Conservation (phyloP, 2,329 filamentous ascomycete species). For the Trichocomaceae sp. region DNA sequence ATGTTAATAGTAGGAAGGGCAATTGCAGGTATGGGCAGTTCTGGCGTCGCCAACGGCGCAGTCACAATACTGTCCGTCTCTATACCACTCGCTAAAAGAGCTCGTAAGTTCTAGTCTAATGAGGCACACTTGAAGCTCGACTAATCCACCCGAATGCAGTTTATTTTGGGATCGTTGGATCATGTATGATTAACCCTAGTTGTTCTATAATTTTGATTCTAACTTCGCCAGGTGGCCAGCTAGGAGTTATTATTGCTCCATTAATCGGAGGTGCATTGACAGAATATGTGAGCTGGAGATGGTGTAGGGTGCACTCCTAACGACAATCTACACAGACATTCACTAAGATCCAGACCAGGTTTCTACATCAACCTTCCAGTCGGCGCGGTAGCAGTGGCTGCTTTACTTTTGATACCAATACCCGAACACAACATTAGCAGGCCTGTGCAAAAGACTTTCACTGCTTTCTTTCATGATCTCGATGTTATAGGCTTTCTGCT, state of each 20-base stretch:
- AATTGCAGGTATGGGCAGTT: slow-evolving; percentile 20
- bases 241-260: slow-evolving; percentile 22
- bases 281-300: slow-evolving; percentile 29
- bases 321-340: not conserved
- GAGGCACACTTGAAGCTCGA: not conserved
- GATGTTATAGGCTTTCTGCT: slow-evolving; percentile 32
- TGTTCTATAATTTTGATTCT: not conserved
- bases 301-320: slow-evolving; percentile 24
- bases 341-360: slow-evolving; percentile 15
- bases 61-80: slow-evolving; percentile 17
- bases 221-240: slow-evolving; percentile 15
- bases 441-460: slow-evolving; percentile 18
- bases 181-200: not conserved
- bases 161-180: slow-evolving; percentile 1
- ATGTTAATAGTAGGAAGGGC: slow-evolving; percentile 26
- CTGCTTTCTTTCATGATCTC: slow-evolving; percentile 24
- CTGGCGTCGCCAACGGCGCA: slow-evolving; percentile 21
- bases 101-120: not conserved
- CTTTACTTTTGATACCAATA: slow-evolving; percentile 24
- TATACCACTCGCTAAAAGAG: not conserved
- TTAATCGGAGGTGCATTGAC: slow-evolving; percentile 33
- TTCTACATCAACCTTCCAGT: slow-evolving; percentile 36
- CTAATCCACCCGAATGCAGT: not conserved
- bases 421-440: slow-evolving; percentile 22
- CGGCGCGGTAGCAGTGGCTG: slow-evolving; percentile 22